Base-by-base conservation (phyloP, 2,329 filamentous ascomycete genomes). In the Penicillium sp. region DNA sequence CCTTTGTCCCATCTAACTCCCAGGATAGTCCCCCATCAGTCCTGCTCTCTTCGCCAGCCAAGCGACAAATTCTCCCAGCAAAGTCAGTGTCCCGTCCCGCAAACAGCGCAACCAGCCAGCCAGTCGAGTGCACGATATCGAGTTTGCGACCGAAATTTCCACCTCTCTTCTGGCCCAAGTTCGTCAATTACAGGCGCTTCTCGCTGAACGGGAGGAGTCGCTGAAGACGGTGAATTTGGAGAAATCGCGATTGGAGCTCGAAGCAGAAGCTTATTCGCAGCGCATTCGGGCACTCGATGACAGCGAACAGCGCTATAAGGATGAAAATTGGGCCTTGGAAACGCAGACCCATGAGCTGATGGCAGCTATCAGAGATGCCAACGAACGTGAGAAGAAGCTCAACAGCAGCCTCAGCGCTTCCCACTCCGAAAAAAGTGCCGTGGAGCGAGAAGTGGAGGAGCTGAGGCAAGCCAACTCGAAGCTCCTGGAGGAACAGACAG, bases 261-360 rank as follows among this genome's bases (percentile, higher is more conserved):
- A 96, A 58, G 81, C 84, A 0, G 87, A 95, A 66, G 82, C 81
- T 3, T 81, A 95, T 56, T 81, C 86, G 46, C 88, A 95, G 67
- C 83, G 90, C 29, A 76, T 97, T 56, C 87, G 88, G 65, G 81
- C 81, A 6, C 77, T 96, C 35, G 91, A 96, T 61, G 93, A 98
- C 71, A 95, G 88, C 66, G 93, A 98, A 69, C 87, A 95, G 63
- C 86, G 89, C 45, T 95, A 95, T 75, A 97, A 96, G 72, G 93
- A 98, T 65, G 93, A 97, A 70, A 98, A 97, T 68, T 98, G 93
- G 93, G 92, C 88, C 55, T 79, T 98, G 32, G 93, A 98, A 70
- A 95, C 91, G 0, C 88, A 90, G 61, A 80, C 95, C 20, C 93
- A 95, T 62, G 91, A 97, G 55, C 77, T 92, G 37, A 79, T 87